A percentile compares a stretch with the other conserved stretches of the same genome.
Conservation (phyloP, 139 green algal species). For the Tetradesmus lagerheimii region DNA sequence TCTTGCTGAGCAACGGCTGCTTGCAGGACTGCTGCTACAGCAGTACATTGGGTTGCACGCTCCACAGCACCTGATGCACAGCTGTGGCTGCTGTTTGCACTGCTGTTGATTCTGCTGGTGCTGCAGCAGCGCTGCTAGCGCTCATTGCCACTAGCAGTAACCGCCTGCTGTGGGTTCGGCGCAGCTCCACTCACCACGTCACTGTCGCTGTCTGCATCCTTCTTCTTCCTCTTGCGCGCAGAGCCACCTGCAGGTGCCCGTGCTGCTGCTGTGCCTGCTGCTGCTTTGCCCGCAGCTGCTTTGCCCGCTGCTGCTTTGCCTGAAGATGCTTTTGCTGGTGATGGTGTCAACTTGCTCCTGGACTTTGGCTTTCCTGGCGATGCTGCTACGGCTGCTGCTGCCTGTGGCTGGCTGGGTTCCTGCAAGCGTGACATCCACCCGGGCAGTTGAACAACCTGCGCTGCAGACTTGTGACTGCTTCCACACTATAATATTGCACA, state of each 20-base stretch:
- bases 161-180: no score
- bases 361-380: neutral
- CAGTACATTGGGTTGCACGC: neutral
- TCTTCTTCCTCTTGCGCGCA: constrained; percentile 34
- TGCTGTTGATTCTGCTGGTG: neutral
- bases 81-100: no score
- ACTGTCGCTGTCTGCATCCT: constrained; percentile 29
- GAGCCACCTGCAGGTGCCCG: neutral
- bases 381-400: neutral
- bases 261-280: neutral
- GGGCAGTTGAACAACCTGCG: no score
- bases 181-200: constrained; percentile 28
- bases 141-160: no score
- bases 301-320: neutral
- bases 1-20: neutral
- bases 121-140: neutral
- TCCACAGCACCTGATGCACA: neutral
- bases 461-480: neutral
- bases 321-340: neutral
- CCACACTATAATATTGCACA: neutral
- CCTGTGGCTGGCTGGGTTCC: neutral
- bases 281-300: neutral
- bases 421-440: neutral
- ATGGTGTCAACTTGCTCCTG: neutral
- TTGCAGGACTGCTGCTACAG: neutral